These are phyloP conservation scores for Phyllosticta citribraziliensis DNA, from an alignment of 2,329 filamentous ascomycete genomes.

Conservation along the genomic window DNA sequence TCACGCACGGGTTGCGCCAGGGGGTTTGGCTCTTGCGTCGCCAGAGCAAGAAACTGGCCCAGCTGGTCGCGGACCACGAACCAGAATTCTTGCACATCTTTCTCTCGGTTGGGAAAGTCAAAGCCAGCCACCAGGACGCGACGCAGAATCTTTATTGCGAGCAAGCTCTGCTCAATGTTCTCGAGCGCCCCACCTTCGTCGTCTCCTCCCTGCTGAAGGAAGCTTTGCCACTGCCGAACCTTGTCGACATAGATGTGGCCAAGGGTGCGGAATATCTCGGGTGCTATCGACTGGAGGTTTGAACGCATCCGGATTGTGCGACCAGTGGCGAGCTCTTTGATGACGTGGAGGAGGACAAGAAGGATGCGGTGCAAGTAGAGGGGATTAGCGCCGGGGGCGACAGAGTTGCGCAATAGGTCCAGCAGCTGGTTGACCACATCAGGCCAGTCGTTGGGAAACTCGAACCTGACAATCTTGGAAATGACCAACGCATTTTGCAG, in stretches of 20 bases:
- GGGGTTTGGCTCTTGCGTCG: constrained; percentile 47
- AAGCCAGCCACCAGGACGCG: constrained; percentile 73
- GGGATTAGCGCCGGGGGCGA: constrained; percentile 45
- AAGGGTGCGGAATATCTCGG: constrained; percentile 74
- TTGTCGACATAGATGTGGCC: constrained; percentile 69
- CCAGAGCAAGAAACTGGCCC: constrained; percentile 59
- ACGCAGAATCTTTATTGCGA: constrained; percentile 69
- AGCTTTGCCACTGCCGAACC: constrained; percentile 57
- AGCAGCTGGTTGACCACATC: constrained; percentile 31
- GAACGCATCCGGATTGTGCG: constrained; percentile 65
- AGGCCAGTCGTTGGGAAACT: constrained; percentile 78
- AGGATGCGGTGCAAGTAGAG: constrained; percentile 62
- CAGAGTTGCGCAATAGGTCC: constrained; percentile 50
- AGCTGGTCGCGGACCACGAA: constrained; percentile 66
- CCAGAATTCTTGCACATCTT: constrained; percentile 73
- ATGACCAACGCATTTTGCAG: constrained; percentile 81
- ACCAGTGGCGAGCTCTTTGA: constrained; percentile 83
- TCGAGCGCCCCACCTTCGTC: constrained; percentile 50
- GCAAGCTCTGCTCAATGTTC: constrained; percentile 66
- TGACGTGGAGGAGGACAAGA: constrained; percentile 69
- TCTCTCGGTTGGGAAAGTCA: constrained; percentile 70
- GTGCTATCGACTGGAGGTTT: constrained; percentile 65
- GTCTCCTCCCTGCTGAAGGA: constrained; percentile 48
- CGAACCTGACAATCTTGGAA: constrained; percentile 79
- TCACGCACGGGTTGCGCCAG: constrained; percentile 43